phyloP scores from a whole-genome alignment of 148 eudicot species.

The Arbutus unedo region DNA sequence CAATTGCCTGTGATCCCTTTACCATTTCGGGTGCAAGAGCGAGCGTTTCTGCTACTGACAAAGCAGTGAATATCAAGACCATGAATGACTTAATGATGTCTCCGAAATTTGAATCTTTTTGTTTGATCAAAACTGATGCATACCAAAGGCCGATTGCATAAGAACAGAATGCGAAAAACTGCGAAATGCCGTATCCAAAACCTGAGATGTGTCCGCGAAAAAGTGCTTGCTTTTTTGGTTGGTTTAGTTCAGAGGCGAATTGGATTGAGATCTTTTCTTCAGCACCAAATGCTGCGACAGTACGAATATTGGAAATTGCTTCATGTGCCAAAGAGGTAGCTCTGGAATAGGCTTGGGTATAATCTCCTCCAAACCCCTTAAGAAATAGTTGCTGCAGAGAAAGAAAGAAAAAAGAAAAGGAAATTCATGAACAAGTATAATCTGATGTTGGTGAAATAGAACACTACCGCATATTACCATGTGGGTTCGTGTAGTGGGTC shows the following conservation, averaged over 20 bases:
- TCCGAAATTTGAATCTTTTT: constrained; percentile 35
- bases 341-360: constrained; percentile 35
- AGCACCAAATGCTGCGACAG: constrained; percentile 68
- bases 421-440: background rate
- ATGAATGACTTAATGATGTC: constrained; percentile 66
- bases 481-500: too few relatives aligned
- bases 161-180: constrained; percentile 51
- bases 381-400: constrained; percentile 58
- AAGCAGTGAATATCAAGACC: constrained; percentile 58
- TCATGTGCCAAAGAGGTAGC: constrained; percentile 65
- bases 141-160: constrained; percentile 71
- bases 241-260: constrained; percentile 36
- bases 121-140: constrained; percentile 49
- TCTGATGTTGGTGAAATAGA: too few relatives aligned
- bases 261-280: constrained; percentile 49
- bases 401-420: background rate
- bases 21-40: constrained; percentile 64
- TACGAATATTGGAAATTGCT: constrained; percentile 65
- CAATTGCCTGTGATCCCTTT: constrained; percentile 60
- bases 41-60: constrained; percentile 65
- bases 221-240: constrained; percentile 53
- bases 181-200: constrained; percentile 53
- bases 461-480: too few relatives aligned
- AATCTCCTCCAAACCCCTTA: constrained; percentile 68
- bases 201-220: constrained; percentile 68